Percentiles rank a stretch among this genome's conserved stretches.
phyloP scores from a whole-genome alignment of 148 eudicot genomes.

The Heliosperma pusillum region DNA sequence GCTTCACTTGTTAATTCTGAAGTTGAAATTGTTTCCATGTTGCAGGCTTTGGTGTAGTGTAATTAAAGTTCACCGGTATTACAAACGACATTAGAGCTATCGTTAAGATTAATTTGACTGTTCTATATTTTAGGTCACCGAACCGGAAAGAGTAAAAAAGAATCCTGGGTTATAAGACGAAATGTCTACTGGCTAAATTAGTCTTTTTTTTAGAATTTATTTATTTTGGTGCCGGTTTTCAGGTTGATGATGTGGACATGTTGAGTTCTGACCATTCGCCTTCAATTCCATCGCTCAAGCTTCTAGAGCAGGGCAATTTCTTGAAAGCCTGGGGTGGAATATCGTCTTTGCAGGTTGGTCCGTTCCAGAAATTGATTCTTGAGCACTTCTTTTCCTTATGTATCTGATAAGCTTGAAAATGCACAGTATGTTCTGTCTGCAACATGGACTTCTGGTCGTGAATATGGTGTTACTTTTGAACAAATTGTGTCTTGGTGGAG shows the following conservation, averaged over 20 bases:
- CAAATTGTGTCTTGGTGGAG: slow-evolving; percentile 94
- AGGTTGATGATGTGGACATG: slow-evolving; percentile 90
- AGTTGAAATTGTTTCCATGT: too few relatives aligned
- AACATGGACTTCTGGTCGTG: slow-evolving; percentile 82
- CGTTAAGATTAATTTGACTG: too few relatives aligned
- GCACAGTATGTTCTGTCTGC: slow-evolving; percentile 88
- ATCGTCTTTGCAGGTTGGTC: slow-evolving; percentile 87
- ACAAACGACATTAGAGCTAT: too few relatives aligned
- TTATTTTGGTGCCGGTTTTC: slow-evolving; percentile 14
- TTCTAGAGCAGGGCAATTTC: slow-evolving; percentile 72
- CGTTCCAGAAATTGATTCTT: not conserved
- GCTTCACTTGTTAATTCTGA: too few relatives aligned
- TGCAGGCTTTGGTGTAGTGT: too few relatives aligned
- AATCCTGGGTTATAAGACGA: too few relatives aligned
- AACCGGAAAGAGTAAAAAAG: too few relatives aligned
- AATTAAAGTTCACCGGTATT: too few relatives aligned
- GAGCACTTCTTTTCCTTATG: not conserved
- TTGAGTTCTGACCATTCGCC: slow-evolving; percentile 98
- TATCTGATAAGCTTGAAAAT: not conserved
- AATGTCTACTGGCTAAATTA: not conserved
- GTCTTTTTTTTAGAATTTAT: too few relatives aligned
- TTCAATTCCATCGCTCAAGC: slow-evolving; percentile 70
- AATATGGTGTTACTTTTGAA: slow-evolving; percentile 70
- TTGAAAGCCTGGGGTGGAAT: slow-evolving; percentile 98
- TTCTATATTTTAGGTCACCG: too few relatives aligned